phyloP scores from a whole-genome alignment of 805 yeast species.

The Sugiyamaella floridensis region DNA sequence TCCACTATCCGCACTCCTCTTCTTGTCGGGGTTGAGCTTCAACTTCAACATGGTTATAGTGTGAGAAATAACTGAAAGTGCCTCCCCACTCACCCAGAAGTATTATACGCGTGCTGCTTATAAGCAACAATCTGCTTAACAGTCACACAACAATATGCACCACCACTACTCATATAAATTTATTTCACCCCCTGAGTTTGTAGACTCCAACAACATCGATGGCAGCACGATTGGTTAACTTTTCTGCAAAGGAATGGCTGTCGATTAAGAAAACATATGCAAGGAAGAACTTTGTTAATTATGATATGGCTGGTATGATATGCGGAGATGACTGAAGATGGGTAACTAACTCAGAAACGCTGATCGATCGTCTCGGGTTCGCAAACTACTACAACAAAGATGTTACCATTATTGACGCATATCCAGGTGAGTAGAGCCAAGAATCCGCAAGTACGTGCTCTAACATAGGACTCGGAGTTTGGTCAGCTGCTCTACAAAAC shows the following conservation, averaged over 20 bases:
- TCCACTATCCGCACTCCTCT: neutral
- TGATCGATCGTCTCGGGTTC: slow-evolving; percentile 45
- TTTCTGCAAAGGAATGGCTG: slow-evolving; percentile 5
- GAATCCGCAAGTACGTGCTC: slow-evolving; percentile 18
- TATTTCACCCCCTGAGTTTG: neutral
- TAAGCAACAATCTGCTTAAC: too few species aligned
- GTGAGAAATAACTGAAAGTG: neutral
- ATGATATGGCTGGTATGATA: slow-evolving; percentile 16
- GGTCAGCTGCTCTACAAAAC: slow-evolving; percentile 57
- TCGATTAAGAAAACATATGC: slow-evolving; percentile 18
- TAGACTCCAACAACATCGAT: too few species aligned
- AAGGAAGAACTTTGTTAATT: slow-evolving; percentile 25
- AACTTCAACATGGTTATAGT: slow-evolving; percentile 16
- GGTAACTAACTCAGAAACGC: slow-evolving; percentile 18
- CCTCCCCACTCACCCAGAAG: too few species aligned
- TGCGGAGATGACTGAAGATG: slow-evolving; percentile 21
- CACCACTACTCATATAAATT: neutral
- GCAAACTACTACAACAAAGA: slow-evolving; percentile 31
- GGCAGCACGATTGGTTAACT: slow-evolving; percentile 2
- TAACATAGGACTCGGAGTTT: slow-evolving; percentile 43
- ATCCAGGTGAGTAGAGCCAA: slow-evolving; percentile 22
- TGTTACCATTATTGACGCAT: slow-evolving; percentile 29
- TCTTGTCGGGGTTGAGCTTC: slow-evolving; percentile 20
- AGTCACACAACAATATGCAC: too few species aligned
- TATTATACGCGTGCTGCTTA: too few species aligned